Conservation (phyloP, 495 filamentous ascomycete species). For the Tuber aestivum region DNA sequence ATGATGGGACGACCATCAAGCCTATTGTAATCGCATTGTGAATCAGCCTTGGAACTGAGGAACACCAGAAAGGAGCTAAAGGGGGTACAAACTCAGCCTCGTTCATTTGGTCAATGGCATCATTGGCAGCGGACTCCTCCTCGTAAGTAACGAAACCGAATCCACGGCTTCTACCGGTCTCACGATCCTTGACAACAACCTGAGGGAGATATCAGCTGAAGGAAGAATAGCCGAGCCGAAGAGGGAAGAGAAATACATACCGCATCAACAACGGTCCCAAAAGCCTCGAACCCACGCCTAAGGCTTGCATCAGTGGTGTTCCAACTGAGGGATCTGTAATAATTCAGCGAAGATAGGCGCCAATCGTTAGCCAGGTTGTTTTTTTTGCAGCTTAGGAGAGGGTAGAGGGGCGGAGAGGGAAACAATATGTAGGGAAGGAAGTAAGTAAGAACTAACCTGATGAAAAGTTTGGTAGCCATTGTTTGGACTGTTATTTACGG, state of each 20-base stretch:
- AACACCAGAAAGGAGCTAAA: not conserved
- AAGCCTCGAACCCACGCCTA: conserved; percentile 77
- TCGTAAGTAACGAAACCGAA: conserved; percentile 94
- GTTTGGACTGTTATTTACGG: conserved; percentile 7
- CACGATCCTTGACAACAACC: conserved; percentile 95
- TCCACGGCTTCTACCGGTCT: conserved; percentile 88
- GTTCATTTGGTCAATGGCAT: conserved; percentile 77
- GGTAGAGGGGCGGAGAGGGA: not conserved
- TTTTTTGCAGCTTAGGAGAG: not conserved
- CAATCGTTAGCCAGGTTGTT: not conserved
- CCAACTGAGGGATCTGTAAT: conserved; percentile 50
- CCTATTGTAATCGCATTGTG: conserved; percentile 46
- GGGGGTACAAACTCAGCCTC: conserved; percentile 69
- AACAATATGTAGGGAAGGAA: not conserved
- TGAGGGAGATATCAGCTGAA: conserved; percentile 42
- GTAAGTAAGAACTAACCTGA: conserved; percentile 24
- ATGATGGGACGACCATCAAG: conserved; percentile 92
- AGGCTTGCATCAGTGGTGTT: conserved; percentile 81
- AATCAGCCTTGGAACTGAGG: conserved; percentile 10
- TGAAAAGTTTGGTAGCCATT: conserved; percentile 33
- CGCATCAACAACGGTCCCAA: conserved; percentile 81
- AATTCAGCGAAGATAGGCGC: not conserved
- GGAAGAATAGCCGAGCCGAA: not conserved
- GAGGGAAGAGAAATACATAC: conserved; percentile 52
- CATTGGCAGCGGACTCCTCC: conserved; percentile 58